Evolutionary conservation across 225 moss, liverwort and hornwort genomes (phyloP).

Genomic region (Neckera pumila): DNA sequence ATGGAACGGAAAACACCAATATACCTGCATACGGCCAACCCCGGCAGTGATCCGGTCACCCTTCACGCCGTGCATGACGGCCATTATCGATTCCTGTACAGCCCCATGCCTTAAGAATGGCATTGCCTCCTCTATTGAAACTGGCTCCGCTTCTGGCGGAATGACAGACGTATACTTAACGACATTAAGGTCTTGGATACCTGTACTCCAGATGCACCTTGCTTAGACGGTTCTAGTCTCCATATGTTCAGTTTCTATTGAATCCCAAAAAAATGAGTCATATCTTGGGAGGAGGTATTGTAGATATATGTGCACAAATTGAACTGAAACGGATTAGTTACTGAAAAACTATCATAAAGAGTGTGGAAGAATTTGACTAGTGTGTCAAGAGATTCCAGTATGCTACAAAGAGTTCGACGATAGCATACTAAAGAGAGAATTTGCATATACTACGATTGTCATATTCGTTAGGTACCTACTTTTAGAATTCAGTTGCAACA

Average conservation of each 20-base stretch:
- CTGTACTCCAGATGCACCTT: background rate
- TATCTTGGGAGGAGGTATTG: background rate
- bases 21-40: slow-evolving; percentile 54
- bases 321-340: background rate
- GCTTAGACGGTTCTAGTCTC: background rate
- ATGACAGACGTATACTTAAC: slow-evolving; percentile 55
- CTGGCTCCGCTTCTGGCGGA: slow-evolving; percentile 39
- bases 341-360: background rate
- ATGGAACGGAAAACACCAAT: background rate
- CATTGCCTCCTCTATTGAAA: slow-evolving; percentile 36
- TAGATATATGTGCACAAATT: background rate
- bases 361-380: background rate
- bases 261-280: background rate
- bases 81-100: slow-evolving; percentile 67
- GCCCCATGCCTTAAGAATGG: slow-evolving; percentile 67
- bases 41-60: slow-evolving; percentile 66
- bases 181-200: slow-evolving; percentile 61
- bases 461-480: background rate
- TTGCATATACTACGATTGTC: background rate
- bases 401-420: background rate
- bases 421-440: no score
- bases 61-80: slow-evolving; percentile 58
- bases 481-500: background rate
- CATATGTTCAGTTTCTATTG: background rate
- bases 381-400: background rate